A percentile compares a stretch with the other conserved stretches of the same genome.
Evolutionary conservation across 768 basidiomycete species (phyloP).

Genomic region (Hydnomerulius pinastri): DNA sequence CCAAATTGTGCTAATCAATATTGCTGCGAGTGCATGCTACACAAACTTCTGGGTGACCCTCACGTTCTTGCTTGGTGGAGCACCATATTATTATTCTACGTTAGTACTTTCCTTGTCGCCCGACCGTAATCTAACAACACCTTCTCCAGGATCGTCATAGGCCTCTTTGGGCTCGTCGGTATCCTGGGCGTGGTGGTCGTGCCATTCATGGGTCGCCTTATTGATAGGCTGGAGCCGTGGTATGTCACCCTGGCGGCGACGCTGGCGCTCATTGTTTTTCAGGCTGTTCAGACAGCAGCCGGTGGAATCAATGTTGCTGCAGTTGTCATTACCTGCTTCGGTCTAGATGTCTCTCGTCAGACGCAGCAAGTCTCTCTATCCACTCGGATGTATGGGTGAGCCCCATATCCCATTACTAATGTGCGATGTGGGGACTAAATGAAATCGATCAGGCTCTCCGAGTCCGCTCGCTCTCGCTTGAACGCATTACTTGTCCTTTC

Average conservation of each 20-base stretch:
- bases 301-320: conserved; percentile 68
- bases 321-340: conserved; percentile 64
- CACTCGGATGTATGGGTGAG: conserved; percentile 51
- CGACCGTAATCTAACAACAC: not conserved
- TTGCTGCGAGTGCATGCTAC: conserved; percentile 57
- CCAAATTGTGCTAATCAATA: conserved; percentile 60
- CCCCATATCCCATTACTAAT: conserved; percentile 7
- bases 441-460: conserved; percentile 23
- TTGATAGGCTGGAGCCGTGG: conserved; percentile 76
- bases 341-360: conserved; percentile 70
- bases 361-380: conserved; percentile 65
- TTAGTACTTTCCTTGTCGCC: conserved; percentile 19
- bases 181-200: conserved; percentile 66
- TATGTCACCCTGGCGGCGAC: conserved; percentile 62
- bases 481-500: conserved; percentile 73
- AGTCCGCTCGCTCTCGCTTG: conserved; percentile 61
- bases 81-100: conserved; percentile 76
- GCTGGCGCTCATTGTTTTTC: conserved; percentile 46
- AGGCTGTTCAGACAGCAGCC: conserved; percentile 62
- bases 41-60: conserved; percentile 68
- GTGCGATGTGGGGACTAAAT: conserved; percentile 9
- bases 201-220: conserved; percentile 63
- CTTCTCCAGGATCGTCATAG: conserved; percentile 47
- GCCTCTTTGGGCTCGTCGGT: conserved; percentile 71
- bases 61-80: conserved; percentile 75